A percentile compares a stretch with the other conserved stretches of the same genome.
Conservation (phyloP, 495 filamentous ascomycete species). For the Pyronema domesticum region DNA sequence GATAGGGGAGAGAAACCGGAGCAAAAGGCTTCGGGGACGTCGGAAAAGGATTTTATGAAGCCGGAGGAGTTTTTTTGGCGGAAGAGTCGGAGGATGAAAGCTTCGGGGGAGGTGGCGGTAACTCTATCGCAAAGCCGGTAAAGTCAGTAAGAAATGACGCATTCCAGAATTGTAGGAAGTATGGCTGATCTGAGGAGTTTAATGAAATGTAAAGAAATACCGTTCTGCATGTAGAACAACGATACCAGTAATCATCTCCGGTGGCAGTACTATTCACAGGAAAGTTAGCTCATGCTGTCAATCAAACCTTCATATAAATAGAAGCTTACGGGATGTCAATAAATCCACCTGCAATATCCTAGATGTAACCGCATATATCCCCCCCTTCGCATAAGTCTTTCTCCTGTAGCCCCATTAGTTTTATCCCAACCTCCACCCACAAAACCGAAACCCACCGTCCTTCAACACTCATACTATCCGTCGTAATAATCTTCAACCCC, state of each 20-base stretch:
- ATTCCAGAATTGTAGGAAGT: background rate
- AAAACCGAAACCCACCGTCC: slow-evolving; percentile 33
- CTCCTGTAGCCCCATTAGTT: background rate
- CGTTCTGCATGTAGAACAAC: slow-evolving; percentile 77
- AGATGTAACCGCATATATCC: slow-evolving; percentile 90
- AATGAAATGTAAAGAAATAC: slow-evolving; percentile 22
- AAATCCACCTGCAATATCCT: slow-evolving; percentile 89
- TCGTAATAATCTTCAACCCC: slow-evolving; percentile 82
- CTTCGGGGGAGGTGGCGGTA: slow-evolving; percentile 74
- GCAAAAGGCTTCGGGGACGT: slow-evolving; percentile 82
- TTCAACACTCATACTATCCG: slow-evolving; percentile 72
- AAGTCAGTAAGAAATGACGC: too few species aligned
- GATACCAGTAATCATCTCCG: slow-evolving; percentile 73
- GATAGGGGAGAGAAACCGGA: slow-evolving; percentile 75
- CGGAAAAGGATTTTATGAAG: slow-evolving; percentile 92
- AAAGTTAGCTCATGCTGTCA: slow-evolving; percentile 23
- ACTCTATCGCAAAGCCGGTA: slow-evolving; percentile 31
- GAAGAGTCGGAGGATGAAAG: slow-evolving; percentile 87
- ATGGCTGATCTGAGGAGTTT: background rate
- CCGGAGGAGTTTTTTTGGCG: slow-evolving; percentile 81
- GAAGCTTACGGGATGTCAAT: slow-evolving; percentile 39
- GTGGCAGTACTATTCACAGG: slow-evolving; percentile 12
- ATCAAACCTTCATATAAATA: slow-evolving; percentile 36
- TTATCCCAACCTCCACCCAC: slow-evolving; percentile 34
- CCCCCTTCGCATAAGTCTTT: slow-evolving; percentile 74